Conservation (phyloP, 306 rosid genomes). For the Adenanthera pavonina region DNA sequence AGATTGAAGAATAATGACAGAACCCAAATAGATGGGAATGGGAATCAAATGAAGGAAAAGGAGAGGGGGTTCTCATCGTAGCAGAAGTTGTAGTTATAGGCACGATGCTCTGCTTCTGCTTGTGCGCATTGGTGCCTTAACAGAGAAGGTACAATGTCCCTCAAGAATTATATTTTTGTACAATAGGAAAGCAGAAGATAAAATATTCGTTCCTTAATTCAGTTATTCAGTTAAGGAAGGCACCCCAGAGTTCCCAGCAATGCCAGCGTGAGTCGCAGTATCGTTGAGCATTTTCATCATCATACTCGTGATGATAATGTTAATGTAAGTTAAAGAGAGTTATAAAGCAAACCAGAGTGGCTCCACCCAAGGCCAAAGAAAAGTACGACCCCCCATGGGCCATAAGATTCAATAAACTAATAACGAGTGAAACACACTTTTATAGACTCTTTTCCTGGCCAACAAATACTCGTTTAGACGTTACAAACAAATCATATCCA, state of each 20-base stretch:
- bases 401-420: background rate
- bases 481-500: background rate
- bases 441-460: background rate
- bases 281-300: conserved; percentile 31
- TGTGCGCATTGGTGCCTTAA: conserved; percentile 49
- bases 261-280: conserved; percentile 47
- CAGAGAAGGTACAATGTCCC: conserved; percentile 43
- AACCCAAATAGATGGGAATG: conserved; percentile 35
- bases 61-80: conserved; percentile 42
- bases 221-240: conserved; percentile 63
- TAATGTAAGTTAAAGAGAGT: conserved; percentile 25
- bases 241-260: conserved; percentile 33
- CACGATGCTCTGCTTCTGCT: background rate
- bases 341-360: conserved; percentile 30
- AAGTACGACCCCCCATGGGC: background rate
- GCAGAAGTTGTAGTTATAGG: conserved; percentile 35
- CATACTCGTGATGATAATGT: conserved; percentile 17
- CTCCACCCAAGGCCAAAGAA: background rate
- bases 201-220: conserved; percentile 82
- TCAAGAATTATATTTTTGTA: conserved; percentile 1
- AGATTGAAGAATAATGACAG: conserved; percentile 50
- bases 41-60: conserved; percentile 30
- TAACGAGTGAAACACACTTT: background rate
- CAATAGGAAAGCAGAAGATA: conserved; percentile 32
- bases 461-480: background rate